These are phyloP conservation scores for Theobroma grandiflorum DNA, from an alignment of 441 rosid species.

Conservation along the genomic window DNA sequence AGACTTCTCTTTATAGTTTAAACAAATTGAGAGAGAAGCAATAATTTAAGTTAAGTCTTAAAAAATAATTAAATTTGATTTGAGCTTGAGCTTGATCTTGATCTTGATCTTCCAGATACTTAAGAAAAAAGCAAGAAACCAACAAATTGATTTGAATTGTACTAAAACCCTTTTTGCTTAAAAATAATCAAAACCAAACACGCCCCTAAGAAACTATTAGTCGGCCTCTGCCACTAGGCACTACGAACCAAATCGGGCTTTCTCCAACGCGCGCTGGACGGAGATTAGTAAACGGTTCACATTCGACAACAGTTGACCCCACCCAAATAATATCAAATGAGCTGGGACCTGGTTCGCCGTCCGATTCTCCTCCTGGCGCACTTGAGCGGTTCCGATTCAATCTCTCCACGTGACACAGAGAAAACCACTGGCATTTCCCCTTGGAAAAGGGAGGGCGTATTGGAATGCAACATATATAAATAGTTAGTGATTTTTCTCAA, in stretches of 20 bases:
- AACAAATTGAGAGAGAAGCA: no score
- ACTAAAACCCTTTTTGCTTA: not conserved
- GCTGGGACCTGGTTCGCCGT: slow-evolving; percentile 21
- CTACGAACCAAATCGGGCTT: not conserved
- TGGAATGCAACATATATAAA: no score
- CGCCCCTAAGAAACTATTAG: not conserved
- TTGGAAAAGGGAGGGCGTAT: not conserved
- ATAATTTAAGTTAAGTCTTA: no score
- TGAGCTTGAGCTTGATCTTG: not conserved
- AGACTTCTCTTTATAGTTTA: no score
- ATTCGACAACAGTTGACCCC: not conserved
- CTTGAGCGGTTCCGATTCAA: not conserved
- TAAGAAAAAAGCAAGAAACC: not conserved
- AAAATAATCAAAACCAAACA: slow-evolving; percentile 7
- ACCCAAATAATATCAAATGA: slow-evolving; percentile 20
- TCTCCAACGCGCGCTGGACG: not conserved
- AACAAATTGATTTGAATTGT: not conserved
- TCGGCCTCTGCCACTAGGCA: not conserved
- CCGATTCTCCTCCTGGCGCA: not conserved
- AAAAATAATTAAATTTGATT: not conserved
- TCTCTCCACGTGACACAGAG: not conserved
- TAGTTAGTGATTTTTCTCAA: no score
- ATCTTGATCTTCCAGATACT: not conserved
- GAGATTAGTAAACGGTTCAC: slow-evolving; percentile 14
- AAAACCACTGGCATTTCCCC: not conserved